phyloP scores from a whole-genome alignment of 139 green algal species.

The Microglena sp. region DNA sequence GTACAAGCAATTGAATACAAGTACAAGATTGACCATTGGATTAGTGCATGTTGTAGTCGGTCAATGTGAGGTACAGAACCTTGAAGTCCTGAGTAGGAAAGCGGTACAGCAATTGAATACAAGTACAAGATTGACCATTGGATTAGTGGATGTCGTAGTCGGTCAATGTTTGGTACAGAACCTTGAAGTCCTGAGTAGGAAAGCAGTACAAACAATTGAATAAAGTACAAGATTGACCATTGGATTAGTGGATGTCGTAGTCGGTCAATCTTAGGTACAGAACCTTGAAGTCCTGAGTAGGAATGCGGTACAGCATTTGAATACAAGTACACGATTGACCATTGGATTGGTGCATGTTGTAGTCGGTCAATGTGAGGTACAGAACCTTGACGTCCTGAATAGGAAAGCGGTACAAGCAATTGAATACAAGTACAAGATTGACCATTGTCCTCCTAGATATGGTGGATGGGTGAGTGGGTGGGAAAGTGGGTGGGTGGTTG shows the following conservation, averaged over 20 bases:
- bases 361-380: conserved; percentile 94
- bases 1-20: conserved; percentile 84
- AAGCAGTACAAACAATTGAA: too few species aligned
- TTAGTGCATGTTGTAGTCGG: too few species aligned
- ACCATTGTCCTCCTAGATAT: conserved; percentile 95
- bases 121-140: conserved; percentile 88
- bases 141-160: conserved; percentile 97
- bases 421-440: conserved; percentile 86
- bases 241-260: conserved; percentile 97
- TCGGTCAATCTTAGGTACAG: conserved; percentile 92
- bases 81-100: conserved; percentile 70
- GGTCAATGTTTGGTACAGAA: conserved; percentile 94
- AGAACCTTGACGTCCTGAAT: conserved; percentile 72
- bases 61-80: conserved; percentile 93
- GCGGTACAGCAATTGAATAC: conserved; percentile 88
- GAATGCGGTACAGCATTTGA: conserved; percentile 74
- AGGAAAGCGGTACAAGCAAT: conserved; percentile 87
- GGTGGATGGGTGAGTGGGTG: too few species aligned
- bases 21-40: conserved; percentile 88
- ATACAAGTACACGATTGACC: conserved; percentile 89
- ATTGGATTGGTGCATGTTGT: conserved; percentile 94
- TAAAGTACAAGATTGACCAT: too few species aligned
- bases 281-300: conserved; percentile 70
- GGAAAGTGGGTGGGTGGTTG: too few species aligned
- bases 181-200: too few species aligned